These are phyloP conservation scores for Pseudognaphalium luteoalbum DNA, from an alignment of 129 eudicot genomes.

Conservation along the genomic window DNA sequence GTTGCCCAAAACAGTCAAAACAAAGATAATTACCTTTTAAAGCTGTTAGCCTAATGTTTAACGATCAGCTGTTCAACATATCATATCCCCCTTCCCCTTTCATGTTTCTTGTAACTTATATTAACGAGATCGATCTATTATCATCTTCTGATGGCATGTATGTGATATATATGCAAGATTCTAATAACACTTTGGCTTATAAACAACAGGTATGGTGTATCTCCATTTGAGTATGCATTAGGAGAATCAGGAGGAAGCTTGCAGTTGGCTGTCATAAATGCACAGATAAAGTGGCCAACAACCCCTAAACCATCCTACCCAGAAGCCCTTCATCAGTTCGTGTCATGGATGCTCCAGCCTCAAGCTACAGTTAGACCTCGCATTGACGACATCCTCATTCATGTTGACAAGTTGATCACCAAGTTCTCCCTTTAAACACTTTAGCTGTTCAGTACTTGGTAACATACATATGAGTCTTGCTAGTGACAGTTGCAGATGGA, in stretches of 20 bases:
- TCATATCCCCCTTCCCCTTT: background rate
- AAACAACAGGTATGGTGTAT: slow-evolving; percentile 75
- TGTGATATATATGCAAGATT: background rate
- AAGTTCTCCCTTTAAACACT: slow-evolving; percentile 56
- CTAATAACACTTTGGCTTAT: background rate
- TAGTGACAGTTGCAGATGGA: slow-evolving; percentile 12
- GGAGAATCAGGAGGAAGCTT: slow-evolving; percentile 96
- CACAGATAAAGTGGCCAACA: slow-evolving; percentile 87
- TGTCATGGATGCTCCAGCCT: slow-evolving; percentile 97
- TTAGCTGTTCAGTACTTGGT: background rate
- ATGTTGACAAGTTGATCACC: slow-evolving; percentile 80
- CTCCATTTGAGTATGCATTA: slow-evolving; percentile 92
- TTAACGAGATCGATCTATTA: background rate
- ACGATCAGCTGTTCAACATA: background rate
- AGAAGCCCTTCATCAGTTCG: slow-evolving; percentile 84
- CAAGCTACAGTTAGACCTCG: slow-evolving; percentile 79
- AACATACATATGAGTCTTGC: background rate
- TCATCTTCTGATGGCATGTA: background rate
- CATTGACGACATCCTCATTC: slow-evolving; percentile 82
- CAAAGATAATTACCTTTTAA: background rate
- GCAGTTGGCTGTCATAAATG: slow-evolving; percentile 81
- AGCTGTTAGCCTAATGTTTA: background rate
- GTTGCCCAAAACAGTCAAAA: background rate
- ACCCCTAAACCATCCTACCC: slow-evolving; percentile 82
- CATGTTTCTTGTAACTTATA: background rate